These are phyloP conservation scores for Ustilago loliicola DNA, from an alignment of 1,284 basidiomycete genomes.

Conservation along the genomic window DNA sequence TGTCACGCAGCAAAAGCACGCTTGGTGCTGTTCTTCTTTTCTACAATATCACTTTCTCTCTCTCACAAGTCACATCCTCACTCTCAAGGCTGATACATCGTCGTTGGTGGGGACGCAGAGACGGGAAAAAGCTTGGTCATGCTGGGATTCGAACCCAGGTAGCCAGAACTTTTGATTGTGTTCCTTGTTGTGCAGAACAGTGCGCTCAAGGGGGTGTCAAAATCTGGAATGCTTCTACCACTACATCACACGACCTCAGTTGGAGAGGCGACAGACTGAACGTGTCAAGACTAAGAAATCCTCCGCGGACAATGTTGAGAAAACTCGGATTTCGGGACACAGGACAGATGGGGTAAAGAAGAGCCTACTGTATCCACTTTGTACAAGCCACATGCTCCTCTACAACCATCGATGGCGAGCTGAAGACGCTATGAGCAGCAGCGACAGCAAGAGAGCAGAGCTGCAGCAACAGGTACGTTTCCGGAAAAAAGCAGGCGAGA, in stretches of 20 bases:
- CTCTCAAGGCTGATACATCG: background rate
- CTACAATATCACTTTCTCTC: background rate
- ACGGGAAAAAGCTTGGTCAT: slow-evolving; percentile 24
- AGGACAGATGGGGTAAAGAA: background rate
- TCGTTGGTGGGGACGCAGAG: background rate
- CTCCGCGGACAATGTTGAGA: background rate
- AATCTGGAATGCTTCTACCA: slow-evolving; percentile 26
- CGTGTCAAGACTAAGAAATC: background rate
- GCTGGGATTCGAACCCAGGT: slow-evolving; percentile 51
- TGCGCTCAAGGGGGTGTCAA: slow-evolving; percentile 3
- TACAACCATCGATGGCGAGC: slow-evolving; percentile 1
- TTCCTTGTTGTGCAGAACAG: background rate
- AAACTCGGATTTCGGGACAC: background rate
- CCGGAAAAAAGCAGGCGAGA: no score
- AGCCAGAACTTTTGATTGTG: slow-evolving; percentile 22
- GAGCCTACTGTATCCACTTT: background rate
- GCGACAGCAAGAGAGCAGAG: slow-evolving; percentile 10
- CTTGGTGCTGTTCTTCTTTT: background rate
- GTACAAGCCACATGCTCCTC: background rate
- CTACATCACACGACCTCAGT: slow-evolving; percentile 38
- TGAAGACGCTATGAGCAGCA: background rate
- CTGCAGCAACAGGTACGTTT: slow-evolving; percentile 19
- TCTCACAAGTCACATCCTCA: background rate
- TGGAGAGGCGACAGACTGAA: background rate
- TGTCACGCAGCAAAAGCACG: no score